These are phyloP conservation scores for Tolypocladium inflatum DNA, from an alignment of 2,329 filamentous ascomycete genomes.

Conservation along the genomic window DNA sequence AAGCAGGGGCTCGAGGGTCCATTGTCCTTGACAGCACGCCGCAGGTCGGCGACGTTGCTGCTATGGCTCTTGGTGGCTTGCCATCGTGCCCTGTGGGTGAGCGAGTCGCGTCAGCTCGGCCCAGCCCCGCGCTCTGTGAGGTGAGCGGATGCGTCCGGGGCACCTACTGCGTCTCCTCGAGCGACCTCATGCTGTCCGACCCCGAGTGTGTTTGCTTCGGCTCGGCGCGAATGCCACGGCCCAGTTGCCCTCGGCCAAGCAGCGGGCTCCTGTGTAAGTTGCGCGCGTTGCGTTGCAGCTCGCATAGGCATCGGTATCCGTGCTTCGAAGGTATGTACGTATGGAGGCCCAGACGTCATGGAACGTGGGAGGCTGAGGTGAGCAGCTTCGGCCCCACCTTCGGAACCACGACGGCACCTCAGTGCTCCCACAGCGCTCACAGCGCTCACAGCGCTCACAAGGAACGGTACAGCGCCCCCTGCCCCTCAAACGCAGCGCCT, in stretches of 20 bases:
- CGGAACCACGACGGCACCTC: background rate
- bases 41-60: slow-evolving; percentile 50
- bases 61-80: slow-evolving; percentile 49
- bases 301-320: background rate
- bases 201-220: background rate
- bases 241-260: background rate
- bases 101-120: slow-evolving; percentile 2
- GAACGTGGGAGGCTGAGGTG: background rate
- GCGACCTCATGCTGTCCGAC: slow-evolving; percentile 22
- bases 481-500: background rate
- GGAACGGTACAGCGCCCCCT: background rate
- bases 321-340: too few species aligned
- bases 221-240: background rate
- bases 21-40: slow-evolving; percentile 52
- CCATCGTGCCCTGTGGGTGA: slow-evolving; percentile 52
- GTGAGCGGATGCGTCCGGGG: background rate
- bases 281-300: background rate
- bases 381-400: background rate
- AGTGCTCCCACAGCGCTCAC: background rate
- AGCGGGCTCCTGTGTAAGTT: background rate
- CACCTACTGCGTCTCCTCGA: slow-evolving; percentile 28
- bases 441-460: background rate
- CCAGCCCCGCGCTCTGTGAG: background rate
- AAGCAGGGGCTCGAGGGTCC: slow-evolving; percentile 53
- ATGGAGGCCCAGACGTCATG: background rate